These are phyloP conservation scores for Yamadazyma ubonensis DNA, from an alignment of 805 yeast species.

Conservation along the genomic window DNA sequence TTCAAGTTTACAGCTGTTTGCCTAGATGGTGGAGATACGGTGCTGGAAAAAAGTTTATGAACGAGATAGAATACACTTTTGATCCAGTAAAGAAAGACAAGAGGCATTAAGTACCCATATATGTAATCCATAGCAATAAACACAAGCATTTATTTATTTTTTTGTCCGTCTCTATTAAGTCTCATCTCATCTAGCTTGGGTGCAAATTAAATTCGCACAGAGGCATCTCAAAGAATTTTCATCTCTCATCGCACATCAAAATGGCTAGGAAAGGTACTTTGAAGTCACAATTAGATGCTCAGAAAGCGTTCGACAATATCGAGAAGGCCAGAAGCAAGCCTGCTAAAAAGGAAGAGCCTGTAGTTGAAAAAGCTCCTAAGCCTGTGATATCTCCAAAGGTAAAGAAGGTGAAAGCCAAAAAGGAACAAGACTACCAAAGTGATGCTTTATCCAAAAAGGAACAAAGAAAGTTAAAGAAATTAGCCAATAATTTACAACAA, in stretches of 20 bases:
- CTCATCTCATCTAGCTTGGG: too few species aligned
- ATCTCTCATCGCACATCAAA: slow-evolving; percentile 12
- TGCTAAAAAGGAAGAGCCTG: slow-evolving; percentile 12
- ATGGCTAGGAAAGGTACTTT: slow-evolving; percentile 33
- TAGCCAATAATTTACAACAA: slow-evolving; percentile 25
- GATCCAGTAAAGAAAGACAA: too few species aligned
- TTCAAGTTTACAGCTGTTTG: slow-evolving; percentile 61
- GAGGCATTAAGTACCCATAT: too few species aligned
- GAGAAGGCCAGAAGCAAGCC: slow-evolving; percentile 25
- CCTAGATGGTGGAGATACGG: slow-evolving; percentile 76
- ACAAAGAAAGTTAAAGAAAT: slow-evolving; percentile 57
- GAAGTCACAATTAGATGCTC: slow-evolving; percentile 32
- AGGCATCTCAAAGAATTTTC: slow-evolving; percentile 7
- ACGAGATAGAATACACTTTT: slow-evolving; percentile 33
- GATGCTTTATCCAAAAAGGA: slow-evolving; percentile 60
- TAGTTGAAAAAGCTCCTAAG: slow-evolving; percentile 11
- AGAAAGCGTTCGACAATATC: slow-evolving; percentile 23
- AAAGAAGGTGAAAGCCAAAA: slow-evolving; percentile 14
- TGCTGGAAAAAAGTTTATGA: slow-evolving; percentile 56
- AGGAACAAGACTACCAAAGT: slow-evolving; percentile 44
- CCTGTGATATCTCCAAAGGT: slow-evolving; percentile 14
- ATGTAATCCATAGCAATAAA: too few species aligned
- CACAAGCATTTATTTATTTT: too few species aligned
- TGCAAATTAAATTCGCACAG: background rate
- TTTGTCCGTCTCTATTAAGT: background rate